A percentile compares a stretch with the other conserved stretches of the same genome.
phyloP scores from a whole-genome alignment of 345 rosid genomes.

The Lenwebbia sp. region DNA sequence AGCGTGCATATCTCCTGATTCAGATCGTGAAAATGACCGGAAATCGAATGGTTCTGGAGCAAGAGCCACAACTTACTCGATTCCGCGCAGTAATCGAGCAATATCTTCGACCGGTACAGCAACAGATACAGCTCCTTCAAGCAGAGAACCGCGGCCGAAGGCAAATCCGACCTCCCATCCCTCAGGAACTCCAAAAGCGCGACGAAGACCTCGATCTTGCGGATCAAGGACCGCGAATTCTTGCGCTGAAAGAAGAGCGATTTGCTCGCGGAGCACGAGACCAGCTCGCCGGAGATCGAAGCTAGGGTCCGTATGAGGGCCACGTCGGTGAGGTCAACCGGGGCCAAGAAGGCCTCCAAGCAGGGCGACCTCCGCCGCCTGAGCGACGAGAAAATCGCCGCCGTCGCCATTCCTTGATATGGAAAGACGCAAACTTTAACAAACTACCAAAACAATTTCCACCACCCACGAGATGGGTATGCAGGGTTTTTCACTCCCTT shows the following conservation, averaged over 20 bases:
- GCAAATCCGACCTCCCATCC: slow-evolving; percentile 34
- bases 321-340: slow-evolving; percentile 67
- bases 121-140: slow-evolving; percentile 82
- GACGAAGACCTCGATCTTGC: slow-evolving; percentile 58
- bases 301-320: slow-evolving; percentile 60
- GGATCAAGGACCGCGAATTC: slow-evolving; percentile 68
- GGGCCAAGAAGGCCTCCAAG: slow-evolving; percentile 69
- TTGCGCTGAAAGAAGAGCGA: slow-evolving; percentile 48
- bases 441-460: not conserved
- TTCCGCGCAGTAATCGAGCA: slow-evolving; percentile 66
- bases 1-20: slow-evolving; percentile 83
- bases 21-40: slow-evolving; percentile 92
- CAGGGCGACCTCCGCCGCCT: slow-evolving; percentile 74
- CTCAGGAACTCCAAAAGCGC: slow-evolving; percentile 50
- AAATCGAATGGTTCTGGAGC: slow-evolving; percentile 70
- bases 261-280: slow-evolving; percentile 32
- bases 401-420: slow-evolving; percentile 44
- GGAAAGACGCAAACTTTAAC: not conserved
- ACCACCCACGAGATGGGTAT: not conserved
- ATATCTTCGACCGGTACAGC: slow-evolving; percentile 74
- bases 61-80: slow-evolving; percentile 90
- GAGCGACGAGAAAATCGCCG: slow-evolving; percentile 76
- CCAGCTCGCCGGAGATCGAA: slow-evolving; percentile 47
- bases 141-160: slow-evolving; percentile 49
- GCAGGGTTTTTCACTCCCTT: not conserved